Evolutionary conservation across 1,284 basidiomycete species (phyloP), one percentile per base, ranked within the genome.

Genomic region (Cutaneotrichosporon cavernicola): DNA sequence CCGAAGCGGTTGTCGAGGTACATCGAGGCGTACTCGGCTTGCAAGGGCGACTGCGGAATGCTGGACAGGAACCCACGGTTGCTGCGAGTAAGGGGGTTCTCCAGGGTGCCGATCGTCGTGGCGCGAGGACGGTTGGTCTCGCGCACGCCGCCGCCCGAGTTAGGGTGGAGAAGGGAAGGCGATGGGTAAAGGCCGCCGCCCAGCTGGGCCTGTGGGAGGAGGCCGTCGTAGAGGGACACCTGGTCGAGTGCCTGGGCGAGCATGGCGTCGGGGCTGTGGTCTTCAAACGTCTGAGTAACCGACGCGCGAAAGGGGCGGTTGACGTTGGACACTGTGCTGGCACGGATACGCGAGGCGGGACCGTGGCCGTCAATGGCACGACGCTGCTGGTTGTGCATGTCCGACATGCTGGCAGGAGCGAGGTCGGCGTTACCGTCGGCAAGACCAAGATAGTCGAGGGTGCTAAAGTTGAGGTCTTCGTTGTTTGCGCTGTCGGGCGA

Each of bases 371-470:
- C 88, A 72, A 95, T 92, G 46, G 90, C 91, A 43, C 90, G 89
- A 78, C 93, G 92, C 50, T 90, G 89, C 77, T 92, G 92, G 69
- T 86, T 90, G 69, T 90, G 88, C 65, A 92, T 83, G 80, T 92
- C 92, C 18, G 90, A 87, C 67, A 92, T 87, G 58, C 90, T 92
- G 11, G 90, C 91, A 5, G 90, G 90, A 2, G 87, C 87, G 13
- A 75, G 74, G 22, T 68, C 69, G 16, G 56, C 53, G 18, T 66
- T 69, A 0, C 56, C 49, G 58, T 78, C 78, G 71, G 94, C 94
- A 70, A 97, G 85, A 53, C 94, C 94, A 60, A 97, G 89, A 78
- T 97, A 97, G 80, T 95, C 93, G 68, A 97, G 85, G 31, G 94
- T 97, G 74, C 92, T 90, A 58, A 94, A 90, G 75, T 93, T 90